phyloP scores from a whole-genome alignment of 1,139 yeast species.

The Scheffersomyces cryptocercus region DNA sequence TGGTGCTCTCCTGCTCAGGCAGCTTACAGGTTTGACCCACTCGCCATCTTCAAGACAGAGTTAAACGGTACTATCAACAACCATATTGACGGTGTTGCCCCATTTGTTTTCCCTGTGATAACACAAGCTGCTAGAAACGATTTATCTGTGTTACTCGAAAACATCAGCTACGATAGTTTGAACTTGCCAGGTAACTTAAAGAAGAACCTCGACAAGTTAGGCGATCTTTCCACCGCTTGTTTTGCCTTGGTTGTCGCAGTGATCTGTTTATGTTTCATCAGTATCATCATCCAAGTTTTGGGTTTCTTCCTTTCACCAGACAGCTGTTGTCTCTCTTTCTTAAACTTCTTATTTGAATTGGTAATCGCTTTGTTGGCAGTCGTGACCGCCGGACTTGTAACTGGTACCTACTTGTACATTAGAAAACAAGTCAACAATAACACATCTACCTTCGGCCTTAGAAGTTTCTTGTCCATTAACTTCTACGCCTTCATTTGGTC shows the following conservation, averaged over 20 bases:
- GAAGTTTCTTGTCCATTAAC: conserved; percentile 38
- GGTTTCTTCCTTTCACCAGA: conserved; percentile 42
- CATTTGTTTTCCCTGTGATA: conserved; percentile 15
- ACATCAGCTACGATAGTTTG: conserved; percentile 30
- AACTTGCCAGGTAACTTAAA: conserved; percentile 41
- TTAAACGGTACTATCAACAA: conserved; percentile 32
- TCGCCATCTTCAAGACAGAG: conserved; percentile 44
- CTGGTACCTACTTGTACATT: conserved; percentile 33
- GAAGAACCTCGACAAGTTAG: conserved; percentile 30
- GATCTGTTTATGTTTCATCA: conserved; percentile 33
- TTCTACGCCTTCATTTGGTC: conserved; percentile 48
- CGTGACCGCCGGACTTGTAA: conserved; percentile 36
- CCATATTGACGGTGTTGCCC: conserved; percentile 24
- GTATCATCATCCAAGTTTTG: conserved; percentile 38
- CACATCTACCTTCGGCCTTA: conserved; percentile 33
- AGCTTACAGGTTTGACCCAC: conserved; percentile 55
- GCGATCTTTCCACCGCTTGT: conserved; percentile 16
- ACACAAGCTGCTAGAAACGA: conserved; percentile 21
- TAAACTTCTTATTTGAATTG: conserved; percentile 39
- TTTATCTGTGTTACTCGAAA: conserved; percentile 30
- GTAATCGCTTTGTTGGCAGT: conserved; percentile 31
- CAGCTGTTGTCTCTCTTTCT: conserved; percentile 39
- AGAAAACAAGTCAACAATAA: conserved; percentile 34
- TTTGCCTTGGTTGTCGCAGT: conserved; percentile 45
- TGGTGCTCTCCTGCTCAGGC: conserved; percentile 57